Evolutionary conservation across 306 rosid genomes (phyloP).

Genomic region (Albizia julibrissin): DNA sequence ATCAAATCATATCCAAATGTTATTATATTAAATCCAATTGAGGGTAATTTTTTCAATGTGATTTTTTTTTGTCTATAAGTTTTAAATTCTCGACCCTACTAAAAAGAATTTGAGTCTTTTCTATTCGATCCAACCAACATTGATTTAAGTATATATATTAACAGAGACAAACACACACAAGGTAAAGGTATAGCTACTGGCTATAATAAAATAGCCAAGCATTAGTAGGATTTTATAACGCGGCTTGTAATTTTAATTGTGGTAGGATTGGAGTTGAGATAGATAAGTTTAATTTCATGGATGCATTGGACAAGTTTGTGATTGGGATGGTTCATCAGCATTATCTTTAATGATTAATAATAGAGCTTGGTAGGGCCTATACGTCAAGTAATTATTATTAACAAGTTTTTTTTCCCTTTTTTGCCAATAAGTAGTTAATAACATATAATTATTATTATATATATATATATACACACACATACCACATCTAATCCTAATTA

Average conservation of each 20-base stretch:
- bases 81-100: not conserved
- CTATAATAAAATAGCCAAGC: no score
- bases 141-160: no score
- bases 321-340: not conserved
- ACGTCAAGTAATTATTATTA: not conserved
- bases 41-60: no score
- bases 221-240: not conserved
- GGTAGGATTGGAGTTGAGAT: not conserved
- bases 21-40: no score
- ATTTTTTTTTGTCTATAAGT: no score
- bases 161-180: no score
- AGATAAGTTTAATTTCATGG: not conserved
- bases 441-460: no score
- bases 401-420: not conserved
- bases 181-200: no score
- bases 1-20: no score
- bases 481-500: no score
- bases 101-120: not conserved
- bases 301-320: not conserved
- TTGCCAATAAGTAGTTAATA: no score
- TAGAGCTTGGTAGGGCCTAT: not conserved
- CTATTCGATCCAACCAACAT: not conserved
- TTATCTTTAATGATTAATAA: not conserved
- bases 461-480: no score
- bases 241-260: not conserved